Evolutionary conservation across 306 rosid species (phyloP).

Genomic region (Medicago arabica): DNA sequence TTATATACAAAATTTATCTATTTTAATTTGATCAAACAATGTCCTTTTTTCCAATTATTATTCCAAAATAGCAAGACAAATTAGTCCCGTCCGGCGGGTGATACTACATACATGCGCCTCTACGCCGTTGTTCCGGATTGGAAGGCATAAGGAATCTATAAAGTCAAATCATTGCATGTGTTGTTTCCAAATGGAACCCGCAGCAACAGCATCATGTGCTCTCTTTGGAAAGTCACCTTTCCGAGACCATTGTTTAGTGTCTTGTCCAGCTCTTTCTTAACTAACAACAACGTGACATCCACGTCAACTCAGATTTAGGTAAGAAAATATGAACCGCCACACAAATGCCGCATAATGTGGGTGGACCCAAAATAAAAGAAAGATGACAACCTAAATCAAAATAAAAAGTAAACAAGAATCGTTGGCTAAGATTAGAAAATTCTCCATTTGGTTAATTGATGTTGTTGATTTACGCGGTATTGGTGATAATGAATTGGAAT

Average conservation of each 20-base stretch:
- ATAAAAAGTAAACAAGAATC: not conserved
- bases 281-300: constrained; percentile 41
- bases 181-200: constrained; percentile 35
- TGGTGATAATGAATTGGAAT: not conserved
- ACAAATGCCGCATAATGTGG: not conserved
- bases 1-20: too few relatives aligned
- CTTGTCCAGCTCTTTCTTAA: constrained; percentile 18
- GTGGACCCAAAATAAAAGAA: constrained; percentile 10
- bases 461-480: constrained; percentile 39
- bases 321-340: not conserved
- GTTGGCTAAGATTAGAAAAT: not conserved
- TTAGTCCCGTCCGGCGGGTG: too few relatives aligned
- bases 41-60: too few relatives aligned
- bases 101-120: not conserved
- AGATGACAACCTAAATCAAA: not conserved
- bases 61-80: too few relatives aligned
- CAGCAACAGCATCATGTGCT: constrained; percentile 46
- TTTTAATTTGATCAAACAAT: too few relatives aligned
- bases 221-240: constrained; percentile 36
- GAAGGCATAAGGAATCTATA: not conserved
- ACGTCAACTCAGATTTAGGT: constrained; percentile 43
- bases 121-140: not conserved
- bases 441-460: constrained; percentile 16
- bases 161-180: constrained; percentile 40
- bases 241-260: not conserved